These are phyloP conservation scores for Starmerella ratchasimensis DNA, from an alignment of 805 yeast species.

Conservation along the genomic window DNA sequence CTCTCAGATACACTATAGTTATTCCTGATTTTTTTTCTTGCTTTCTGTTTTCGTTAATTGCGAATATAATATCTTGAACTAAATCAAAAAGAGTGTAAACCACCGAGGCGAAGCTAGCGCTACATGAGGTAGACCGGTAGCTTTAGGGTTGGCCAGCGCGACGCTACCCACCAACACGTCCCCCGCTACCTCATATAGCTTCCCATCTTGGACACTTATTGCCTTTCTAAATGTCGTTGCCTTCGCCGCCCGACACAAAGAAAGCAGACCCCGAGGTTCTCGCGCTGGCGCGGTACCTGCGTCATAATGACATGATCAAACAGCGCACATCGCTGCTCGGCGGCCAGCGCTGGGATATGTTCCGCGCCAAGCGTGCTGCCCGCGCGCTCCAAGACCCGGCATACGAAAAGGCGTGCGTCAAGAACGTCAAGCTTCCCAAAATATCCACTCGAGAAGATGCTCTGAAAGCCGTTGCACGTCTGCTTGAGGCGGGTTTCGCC, in stretches of 20 bases:
- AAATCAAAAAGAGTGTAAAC: no score
- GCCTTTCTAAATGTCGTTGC: no score
- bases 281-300: constrained; percentile 57
- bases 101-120: no score
- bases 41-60: no score
- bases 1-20: no score
- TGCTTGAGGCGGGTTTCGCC: constrained; percentile 62
- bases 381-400: constrained; percentile 66
- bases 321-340: constrained; percentile 70
- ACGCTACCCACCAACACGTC: no score
- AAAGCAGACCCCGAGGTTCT: constrained; percentile 41
- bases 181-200: no score
- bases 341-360: constrained; percentile 63
- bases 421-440: constrained; percentile 35
- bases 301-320: constrained; percentile 54
- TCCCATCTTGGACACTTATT: no score
- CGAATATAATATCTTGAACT: no score
- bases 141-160: no score
- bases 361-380: constrained; percentile 65
- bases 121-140: no score
- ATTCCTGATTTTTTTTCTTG: no score
- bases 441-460: constrained; percentile 43
- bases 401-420: constrained; percentile 35
- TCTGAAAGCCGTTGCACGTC: constrained; percentile 43
- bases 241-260: constrained; percentile 26